Base-by-base conservation (phyloP, 176 grass and related monocot species). In the Ensete ventricosum region DNA sequence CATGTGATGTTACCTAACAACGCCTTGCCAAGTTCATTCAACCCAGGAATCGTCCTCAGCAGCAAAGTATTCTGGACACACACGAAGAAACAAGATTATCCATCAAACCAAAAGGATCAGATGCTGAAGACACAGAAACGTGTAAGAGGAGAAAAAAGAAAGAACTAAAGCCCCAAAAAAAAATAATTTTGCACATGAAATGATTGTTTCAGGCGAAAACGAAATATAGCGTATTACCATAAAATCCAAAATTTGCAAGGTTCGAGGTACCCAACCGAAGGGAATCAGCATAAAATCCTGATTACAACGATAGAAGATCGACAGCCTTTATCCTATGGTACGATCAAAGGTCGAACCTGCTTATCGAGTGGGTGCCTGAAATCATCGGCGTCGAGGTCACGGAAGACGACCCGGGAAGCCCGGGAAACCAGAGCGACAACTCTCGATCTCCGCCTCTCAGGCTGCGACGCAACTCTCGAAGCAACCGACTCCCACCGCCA, bases 341-440 rank as follows among this genome's bases (percentile, higher is more conserved):
- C 11, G 7, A 17, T 5, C 73, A 52, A 60, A 71, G 2, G 1
- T 54, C 6, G 2, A 27, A 80, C 90, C 79, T 97, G 85, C 82
- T 97, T 97, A 81, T 97, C 93, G 23, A 93, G 93, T 6, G 93
- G 93, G 68, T 97, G 93, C 74, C 87, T 86, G 80, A 97, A 82
- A 80, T 93, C 93, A 73, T 97, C 93, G 11, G 93, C 93, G 43
- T 97, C 85, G 71, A 97, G 83, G 65, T 87, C 80, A 54, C 78
- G 82, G 51, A 83, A 54, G 62, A 62, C 54, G 24, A 78, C 53
- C n/a, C 55, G 74, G 50, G 76, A 83, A 16, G 55, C 26, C 74
- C 11, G 85, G 75, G 77, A 50, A 9, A 62, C 88, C 55, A 79
- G 57, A 25, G 87, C 72, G 53, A 16, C 11, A 11, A 5, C 5